Evolutionary conservation across 1,284 basidiomycete species (phyloP), one percentile per base, ranked within the genome.

Genomic region (Cutaneotrichosporon cutaneum): DNA sequence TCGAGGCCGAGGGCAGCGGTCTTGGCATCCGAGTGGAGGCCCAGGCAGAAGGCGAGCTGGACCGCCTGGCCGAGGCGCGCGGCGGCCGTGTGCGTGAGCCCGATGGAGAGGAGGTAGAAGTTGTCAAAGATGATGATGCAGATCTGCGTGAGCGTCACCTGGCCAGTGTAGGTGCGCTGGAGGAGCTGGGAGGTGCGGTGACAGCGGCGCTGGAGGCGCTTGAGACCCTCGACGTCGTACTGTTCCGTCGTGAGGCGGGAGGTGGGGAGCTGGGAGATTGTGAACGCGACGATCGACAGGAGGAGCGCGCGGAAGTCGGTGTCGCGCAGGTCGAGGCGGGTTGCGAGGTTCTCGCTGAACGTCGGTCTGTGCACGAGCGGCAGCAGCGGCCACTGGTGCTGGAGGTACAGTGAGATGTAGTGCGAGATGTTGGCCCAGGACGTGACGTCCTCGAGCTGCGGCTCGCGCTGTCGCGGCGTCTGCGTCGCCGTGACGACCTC

Each of bases 351-450:
- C 56, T 76, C 73, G 0, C 74, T 73, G 55, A 79, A 80, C 7
- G 77, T 79, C 18, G 76, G 76, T n/a, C 76, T 72, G 50, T 80
- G 78, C 3, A 80, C 76, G 14, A 80, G 69, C 18, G 78, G 78
- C 30, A 77, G 55, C 10, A 79, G 61, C 3, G 77, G 75, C 56
- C 77, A 79, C 5, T 77, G 69, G 65, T 77, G 76, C 61, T 75
- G 70, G 14, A 80, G 65, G 63, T 77, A 79, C 4, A 80, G 70
- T 10, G 74, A 75, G 52, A 77, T 76, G 62, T 76, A 80, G 55
- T 77, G 75, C 1, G 70, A 71, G 24, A 79, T 74, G 63, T 75
- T 76, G 10, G 75, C 68, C 77, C 77, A 80, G 11, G 66, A 70
- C 7, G 76, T 73, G 2, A 78, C 71, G 59, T 78, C 74, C 58